phyloP scores from a whole-genome alignment of 495 filamentous ascomycete species.

The Parathielavia appendiculata region DNA sequence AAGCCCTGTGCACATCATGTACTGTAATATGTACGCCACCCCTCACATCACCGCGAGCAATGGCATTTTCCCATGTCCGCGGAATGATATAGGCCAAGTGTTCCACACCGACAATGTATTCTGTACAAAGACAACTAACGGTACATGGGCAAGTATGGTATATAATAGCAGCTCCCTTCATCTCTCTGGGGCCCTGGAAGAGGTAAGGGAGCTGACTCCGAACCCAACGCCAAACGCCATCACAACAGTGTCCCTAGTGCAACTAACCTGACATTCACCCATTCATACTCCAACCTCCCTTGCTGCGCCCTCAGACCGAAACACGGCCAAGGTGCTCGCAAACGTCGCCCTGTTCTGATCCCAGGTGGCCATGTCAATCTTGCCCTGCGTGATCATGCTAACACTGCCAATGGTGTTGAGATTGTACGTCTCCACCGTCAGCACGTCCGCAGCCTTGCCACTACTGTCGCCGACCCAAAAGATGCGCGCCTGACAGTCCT shows the following conservation, averaged over 20 bases:
- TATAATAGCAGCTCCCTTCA: no score
- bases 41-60: no score
- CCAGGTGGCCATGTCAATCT: constrained; percentile 28
- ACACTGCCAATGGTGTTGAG: constrained; percentile 34
- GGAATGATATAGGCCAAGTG: no score
- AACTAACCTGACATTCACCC: not conserved
- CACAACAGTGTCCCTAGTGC: not conserved
- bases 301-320: constrained; percentile 8
- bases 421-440: constrained; percentile 26
- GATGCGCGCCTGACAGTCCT: constrained; percentile 82
- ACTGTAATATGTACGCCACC: no score
- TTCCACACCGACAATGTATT: no score
- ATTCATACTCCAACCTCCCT: not conserved
- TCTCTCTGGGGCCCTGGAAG: no score
- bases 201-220: no score
- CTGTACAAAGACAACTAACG: no score
- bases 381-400: constrained; percentile 29
- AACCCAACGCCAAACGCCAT: no score
- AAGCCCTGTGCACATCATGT: no score
- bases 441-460: not conserved
- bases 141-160: no score
- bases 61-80: no score
- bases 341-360: constrained; percentile 27
- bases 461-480: constrained; percentile 19
- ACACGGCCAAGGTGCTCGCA: constrained; percentile 29